Percentiles rank a stretch among this genome's conserved stretches.
These are phyloP conservation scores for Candida cerambycidarum DNA, from an alignment of 805 yeast species.

Conservation along the genomic window DNA sequence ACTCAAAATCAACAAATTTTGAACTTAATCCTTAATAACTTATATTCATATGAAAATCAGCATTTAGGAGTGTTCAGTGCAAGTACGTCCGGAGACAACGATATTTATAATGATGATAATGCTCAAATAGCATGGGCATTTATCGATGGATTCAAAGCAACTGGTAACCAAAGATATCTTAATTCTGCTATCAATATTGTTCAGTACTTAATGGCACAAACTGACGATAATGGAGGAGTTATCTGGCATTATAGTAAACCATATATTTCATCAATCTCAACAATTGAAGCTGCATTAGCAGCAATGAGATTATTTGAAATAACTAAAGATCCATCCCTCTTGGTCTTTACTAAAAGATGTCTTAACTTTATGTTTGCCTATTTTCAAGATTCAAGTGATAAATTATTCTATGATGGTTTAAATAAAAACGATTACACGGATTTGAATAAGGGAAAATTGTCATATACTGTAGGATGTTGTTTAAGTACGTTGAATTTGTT, in stretches of 20 bases:
- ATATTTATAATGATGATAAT: constrained; percentile 27
- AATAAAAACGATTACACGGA: constrained; percentile 20
- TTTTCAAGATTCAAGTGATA: constrained; percentile 16
- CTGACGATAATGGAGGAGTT: constrained; percentile 36
- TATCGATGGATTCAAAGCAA: constrained; percentile 14
- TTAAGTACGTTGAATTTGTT: constrained; percentile 23
- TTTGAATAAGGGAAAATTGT: constrained; percentile 26
- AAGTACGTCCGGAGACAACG: constrained; percentile 20
- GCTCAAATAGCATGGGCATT: constrained; percentile 25
- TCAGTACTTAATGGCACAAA: constrained; percentile 11
- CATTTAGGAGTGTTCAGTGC: constrained; percentile 13
- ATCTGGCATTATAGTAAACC: constrained; percentile 17
- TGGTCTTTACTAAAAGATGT: constrained; percentile 18
- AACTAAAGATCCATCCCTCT: constrained; percentile 11
- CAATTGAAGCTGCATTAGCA: constrained; percentile 25
- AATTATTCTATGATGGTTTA: constrained; percentile 22
- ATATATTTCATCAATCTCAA: constrained; percentile 27
- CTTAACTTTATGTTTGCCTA: constrained; percentile 14
- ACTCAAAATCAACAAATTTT: background rate
- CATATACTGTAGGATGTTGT: constrained; percentile 29
- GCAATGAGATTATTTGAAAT: constrained; percentile 18
- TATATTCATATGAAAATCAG: constrained; percentile 2
- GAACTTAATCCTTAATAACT: background rate
- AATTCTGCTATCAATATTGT: constrained; percentile 4
- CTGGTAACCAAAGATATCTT: constrained; percentile 6